A percentile compares a stretch with the other conserved stretches of the same genome.
phyloP scores from a whole-genome alignment of 768 basidiomycete genomes.

The Trametes punicea region DNA sequence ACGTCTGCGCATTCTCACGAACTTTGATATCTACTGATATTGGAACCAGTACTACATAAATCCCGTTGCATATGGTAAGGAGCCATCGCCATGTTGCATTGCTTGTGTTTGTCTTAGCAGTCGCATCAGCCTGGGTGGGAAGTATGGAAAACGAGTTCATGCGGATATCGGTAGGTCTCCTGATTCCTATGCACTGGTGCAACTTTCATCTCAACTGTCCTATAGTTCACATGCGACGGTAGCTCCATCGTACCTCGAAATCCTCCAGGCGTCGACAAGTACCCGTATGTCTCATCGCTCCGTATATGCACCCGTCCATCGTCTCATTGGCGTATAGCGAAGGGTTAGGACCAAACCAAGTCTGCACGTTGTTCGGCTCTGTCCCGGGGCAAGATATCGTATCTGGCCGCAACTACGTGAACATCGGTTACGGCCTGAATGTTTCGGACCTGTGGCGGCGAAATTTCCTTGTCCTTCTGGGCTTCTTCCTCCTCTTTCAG shows the following conservation, averaged over 20 bases:
- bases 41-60: constrained; percentile 65
- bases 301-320: constrained; percentile 28
- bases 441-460: constrained; percentile 58
- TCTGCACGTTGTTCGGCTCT: constrained; percentile 74
- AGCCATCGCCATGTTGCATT: no score
- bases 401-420: constrained; percentile 59
- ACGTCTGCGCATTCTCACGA: constrained; percentile 25
- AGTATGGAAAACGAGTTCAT: constrained; percentile 86
- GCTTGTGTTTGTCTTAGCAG: not conserved
- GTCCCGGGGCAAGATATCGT: constrained; percentile 52
- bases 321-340: constrained; percentile 34
- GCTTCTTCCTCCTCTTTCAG: constrained; percentile 68
- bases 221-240: constrained; percentile 63
- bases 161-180: constrained; percentile 55
- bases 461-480: constrained; percentile 68
- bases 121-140: constrained; percentile 60
- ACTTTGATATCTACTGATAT: not conserved
- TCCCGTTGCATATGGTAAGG: constrained; percentile 66
- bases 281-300: constrained; percentile 47
- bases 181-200: constrained; percentile 3
- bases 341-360: constrained; percentile 62
- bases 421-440: constrained; percentile 48
- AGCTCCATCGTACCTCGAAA: constrained; percentile 64
- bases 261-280: constrained; percentile 48
- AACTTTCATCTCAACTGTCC: constrained; percentile 5